Percentiles rank a stretch among this genome's conserved stretches.
phyloP scores from a whole-genome alignment of 768 basidiomycete species.

The Termitomyces sp. region DNA sequence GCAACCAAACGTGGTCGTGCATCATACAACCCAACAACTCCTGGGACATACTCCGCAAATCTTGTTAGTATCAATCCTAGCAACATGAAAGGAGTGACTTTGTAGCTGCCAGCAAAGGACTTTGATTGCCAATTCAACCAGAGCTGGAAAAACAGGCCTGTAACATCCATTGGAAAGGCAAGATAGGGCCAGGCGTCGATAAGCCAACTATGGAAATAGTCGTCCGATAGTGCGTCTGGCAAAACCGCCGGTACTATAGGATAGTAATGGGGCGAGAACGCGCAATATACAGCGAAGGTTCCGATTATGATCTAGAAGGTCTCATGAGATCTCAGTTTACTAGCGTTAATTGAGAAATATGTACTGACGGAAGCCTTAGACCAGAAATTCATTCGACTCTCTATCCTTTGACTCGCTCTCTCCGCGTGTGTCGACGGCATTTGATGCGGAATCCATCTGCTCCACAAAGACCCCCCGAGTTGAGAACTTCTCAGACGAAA shows the following conservation, averaged over 20 bases:
- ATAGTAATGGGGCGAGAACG: slow-evolving; percentile 5
- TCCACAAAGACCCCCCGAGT: slow-evolving; percentile 8
- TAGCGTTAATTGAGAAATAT: background rate
- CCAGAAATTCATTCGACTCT: slow-evolving; percentile 13
- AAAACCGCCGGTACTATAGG: slow-evolving; percentile 7
- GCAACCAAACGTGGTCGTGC: slow-evolving; percentile 6
- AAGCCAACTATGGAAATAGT: slow-evolving; percentile 6
- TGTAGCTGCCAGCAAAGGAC: slow-evolving; percentile 22
- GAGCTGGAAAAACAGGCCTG: slow-evolving; percentile 19
- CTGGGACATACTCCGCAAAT: slow-evolving; percentile 6
- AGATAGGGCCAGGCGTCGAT: slow-evolving; percentile 8
- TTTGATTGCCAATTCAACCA: slow-evolving; percentile 19
- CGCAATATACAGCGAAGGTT: slow-evolving; percentile 1
- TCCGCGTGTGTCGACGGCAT: slow-evolving; percentile 25
- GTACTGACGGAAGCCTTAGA: slow-evolving; percentile 10
- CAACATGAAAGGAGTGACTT: background rate
- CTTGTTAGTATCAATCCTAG: background rate
- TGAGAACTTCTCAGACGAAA: slow-evolving; percentile 19
- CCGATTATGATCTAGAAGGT: slow-evolving; percentile 9
- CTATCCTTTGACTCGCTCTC: slow-evolving; percentile 23
- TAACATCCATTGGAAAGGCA: slow-evolving; percentile 6
- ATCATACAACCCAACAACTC: slow-evolving; percentile 7
- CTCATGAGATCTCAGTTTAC: background rate
- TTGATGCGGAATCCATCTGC: slow-evolving; percentile 19
- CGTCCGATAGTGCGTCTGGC: slow-evolving; percentile 1